A percentile compares a stretch with the other conserved stretches of the same genome.
phyloP scores from a whole-genome alignment of 164 flowering plant genomes.

The Tinospora cordifolia region DNA sequence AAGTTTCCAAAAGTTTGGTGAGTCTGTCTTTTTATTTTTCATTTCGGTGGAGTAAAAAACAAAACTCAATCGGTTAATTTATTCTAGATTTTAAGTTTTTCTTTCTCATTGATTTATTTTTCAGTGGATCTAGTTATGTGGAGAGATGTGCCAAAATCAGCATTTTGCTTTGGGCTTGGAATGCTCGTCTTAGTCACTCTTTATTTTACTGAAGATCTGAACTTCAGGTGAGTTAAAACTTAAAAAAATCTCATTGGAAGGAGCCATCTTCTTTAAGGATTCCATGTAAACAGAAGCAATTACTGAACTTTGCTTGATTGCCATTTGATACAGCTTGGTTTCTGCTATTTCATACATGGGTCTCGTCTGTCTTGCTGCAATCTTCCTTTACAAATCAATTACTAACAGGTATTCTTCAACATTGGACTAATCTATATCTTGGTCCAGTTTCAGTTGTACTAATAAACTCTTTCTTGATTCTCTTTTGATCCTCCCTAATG shows the following conservation, averaged over 20 bases:
- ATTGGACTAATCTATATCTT: too few species aligned
- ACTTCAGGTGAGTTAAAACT: slow-evolving; percentile 52
- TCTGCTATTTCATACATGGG: slow-evolving; percentile 69
- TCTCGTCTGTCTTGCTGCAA: slow-evolving; percentile 64
- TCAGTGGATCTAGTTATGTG: slow-evolving; percentile 90
- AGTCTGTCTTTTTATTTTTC: slow-evolving; percentile 21
- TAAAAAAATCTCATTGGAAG: background rate
- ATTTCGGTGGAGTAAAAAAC: background rate
- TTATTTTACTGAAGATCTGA: slow-evolving; percentile 57
- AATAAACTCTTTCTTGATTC: background rate
- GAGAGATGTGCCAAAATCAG: slow-evolving; percentile 77
- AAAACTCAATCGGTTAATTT: background rate
- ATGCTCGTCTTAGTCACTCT: slow-evolving; percentile 58
- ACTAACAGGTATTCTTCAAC: slow-evolving; percentile 43
- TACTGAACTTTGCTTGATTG: background rate
- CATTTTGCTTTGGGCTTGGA: slow-evolving; percentile 68
- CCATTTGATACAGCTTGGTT: slow-evolving; percentile 52
- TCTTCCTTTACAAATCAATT: slow-evolving; percentile 57
- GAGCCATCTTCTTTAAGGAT: background rate
- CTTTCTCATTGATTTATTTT: slow-evolving; percentile 2
- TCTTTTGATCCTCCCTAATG: background rate
- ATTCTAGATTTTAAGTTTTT: background rate
- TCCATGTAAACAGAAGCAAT: background rate
- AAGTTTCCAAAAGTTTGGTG: slow-evolving; percentile 59
- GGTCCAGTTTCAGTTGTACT: too few species aligned